phyloP scores from a whole-genome alignment of 1,284 basidiomycete species.

The Tremellales sp. region DNA sequence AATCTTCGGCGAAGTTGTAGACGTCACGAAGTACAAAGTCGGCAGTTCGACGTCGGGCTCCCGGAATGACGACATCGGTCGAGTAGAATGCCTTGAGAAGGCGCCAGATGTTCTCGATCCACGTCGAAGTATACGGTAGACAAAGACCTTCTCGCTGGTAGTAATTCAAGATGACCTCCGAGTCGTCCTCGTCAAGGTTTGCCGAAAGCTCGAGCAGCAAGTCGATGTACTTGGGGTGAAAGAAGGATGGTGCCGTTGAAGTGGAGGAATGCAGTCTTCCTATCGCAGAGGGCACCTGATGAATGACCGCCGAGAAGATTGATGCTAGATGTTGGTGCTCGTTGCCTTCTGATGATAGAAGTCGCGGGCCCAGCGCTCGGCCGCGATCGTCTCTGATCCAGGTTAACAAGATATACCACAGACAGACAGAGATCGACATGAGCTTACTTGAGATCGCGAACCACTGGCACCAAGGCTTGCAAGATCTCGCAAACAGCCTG shows the following conservation, averaged over 20 bases:
- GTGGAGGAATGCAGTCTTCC: slow-evolving; percentile 34
- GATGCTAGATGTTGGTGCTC: slow-evolving; percentile 13
- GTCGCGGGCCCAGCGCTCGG: background rate
- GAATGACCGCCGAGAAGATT: slow-evolving; percentile 25
- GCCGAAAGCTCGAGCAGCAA: slow-evolving; percentile 46
- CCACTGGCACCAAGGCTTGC: slow-evolving; percentile 21
- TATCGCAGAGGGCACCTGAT: slow-evolving; percentile 36
- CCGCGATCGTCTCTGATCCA: background rate
- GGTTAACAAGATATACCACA: background rate
- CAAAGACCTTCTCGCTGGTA: slow-evolving; percentile 50
- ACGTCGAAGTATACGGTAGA: slow-evolving; percentile 49
- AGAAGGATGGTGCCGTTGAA: slow-evolving; percentile 23
- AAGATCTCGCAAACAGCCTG: slow-evolving; percentile 36
- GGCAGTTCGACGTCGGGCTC: slow-evolving; percentile 36
- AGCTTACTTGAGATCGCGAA: background rate
- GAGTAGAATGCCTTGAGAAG: slow-evolving; percentile 48
- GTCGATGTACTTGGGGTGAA: slow-evolving; percentile 43
- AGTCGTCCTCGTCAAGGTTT: slow-evolving; percentile 47
- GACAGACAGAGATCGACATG: slow-evolving; percentile 11
- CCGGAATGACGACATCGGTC: slow-evolving; percentile 21
- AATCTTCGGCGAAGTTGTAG: slow-evolving; percentile 47
- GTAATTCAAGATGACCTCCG: slow-evolving; percentile 49
- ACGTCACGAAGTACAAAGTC: slow-evolving; percentile 47
- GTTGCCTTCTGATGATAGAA: background rate
- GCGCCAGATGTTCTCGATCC: slow-evolving; percentile 51